These are phyloP conservation scores for Metschnikowia continentalis DNA, from an alignment of 805 yeast genomes.

Conservation along the genomic window DNA sequence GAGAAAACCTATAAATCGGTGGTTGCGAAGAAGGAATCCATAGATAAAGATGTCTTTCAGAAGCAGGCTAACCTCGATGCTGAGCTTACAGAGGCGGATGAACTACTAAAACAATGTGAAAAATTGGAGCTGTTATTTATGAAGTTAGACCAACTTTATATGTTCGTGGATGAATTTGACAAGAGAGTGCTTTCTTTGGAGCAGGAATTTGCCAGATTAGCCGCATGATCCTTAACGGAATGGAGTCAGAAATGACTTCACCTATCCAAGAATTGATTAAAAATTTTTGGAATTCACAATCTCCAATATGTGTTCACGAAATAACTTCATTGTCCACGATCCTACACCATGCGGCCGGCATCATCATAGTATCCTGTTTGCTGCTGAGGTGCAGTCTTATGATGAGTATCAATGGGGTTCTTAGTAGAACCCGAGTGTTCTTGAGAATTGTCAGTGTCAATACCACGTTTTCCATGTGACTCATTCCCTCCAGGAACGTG, in stretches of 20 bases:
- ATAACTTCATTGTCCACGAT: no score
- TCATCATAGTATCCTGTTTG: neutral
- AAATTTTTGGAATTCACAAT: no score
- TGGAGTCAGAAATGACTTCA: no score
- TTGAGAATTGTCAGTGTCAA: neutral
- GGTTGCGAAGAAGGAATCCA: constrained; percentile 26
- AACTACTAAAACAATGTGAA: constrained; percentile 41
- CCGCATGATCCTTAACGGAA: no score
- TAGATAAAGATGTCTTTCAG: constrained; percentile 19
- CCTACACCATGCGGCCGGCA: neutral
- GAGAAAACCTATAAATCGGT: constrained; percentile 34
- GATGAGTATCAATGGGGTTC: neutral
- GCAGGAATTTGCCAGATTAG: constrained; percentile 6
- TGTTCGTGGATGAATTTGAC: constrained; percentile 26
- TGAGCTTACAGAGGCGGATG: constrained; percentile 38
- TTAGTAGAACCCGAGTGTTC: neutral
- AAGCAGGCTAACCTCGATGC: constrained; percentile 30
- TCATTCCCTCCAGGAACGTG: neutral
- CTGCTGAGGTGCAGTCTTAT: neutral
- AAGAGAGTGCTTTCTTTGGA: constrained; percentile 18
- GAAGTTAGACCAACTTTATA: constrained; percentile 48
- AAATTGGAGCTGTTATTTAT: constrained; percentile 49
- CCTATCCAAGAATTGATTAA: no score
- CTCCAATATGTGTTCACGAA: no score
- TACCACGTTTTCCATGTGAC: neutral